Conservation (phyloP, 169 alveolate genomes). For the Plasmodium gaboni region DNA sequence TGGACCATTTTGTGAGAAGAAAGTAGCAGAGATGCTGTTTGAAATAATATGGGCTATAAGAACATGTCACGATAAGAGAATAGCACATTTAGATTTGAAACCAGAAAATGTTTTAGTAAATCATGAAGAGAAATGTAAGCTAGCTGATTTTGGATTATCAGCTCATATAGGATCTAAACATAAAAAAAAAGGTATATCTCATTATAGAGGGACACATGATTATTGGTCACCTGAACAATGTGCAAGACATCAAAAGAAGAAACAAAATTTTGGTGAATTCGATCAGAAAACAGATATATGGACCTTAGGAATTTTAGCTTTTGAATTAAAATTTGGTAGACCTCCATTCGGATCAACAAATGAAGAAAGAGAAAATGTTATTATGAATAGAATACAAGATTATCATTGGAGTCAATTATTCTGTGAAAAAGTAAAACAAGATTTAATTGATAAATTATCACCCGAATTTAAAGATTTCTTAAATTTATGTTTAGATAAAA, state of each 20-base stretch:
- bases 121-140: slow-evolving; percentile 85
- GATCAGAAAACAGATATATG: slow-evolving; percentile 89
- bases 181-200: slow-evolving; percentile 78
- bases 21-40: slow-evolving; percentile 85
- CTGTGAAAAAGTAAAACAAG: slow-evolving; percentile 69
- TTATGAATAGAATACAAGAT: slow-evolving; percentile 82
- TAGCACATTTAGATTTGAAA: slow-evolving; percentile 89
- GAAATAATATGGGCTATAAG: slow-evolving; percentile 91
- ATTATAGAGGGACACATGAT: slow-evolving; percentile 80
- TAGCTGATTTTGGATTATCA: slow-evolving; percentile 90
- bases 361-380: slow-evolving; percentile 78
- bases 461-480: slow-evolving; percentile 79
- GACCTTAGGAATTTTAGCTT: slow-evolving; percentile 89
- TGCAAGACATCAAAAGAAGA: slow-evolving; percentile 81
- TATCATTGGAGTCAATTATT: slow-evolving; percentile 79
- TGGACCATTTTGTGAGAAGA: slow-evolving; percentile 82
- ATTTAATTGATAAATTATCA: slow-evolving; percentile 75
- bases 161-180: slow-evolving; percentile 88
- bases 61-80: slow-evolving; percentile 90
- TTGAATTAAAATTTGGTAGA: slow-evolving; percentile 85
- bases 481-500: slow-evolving; percentile 84
- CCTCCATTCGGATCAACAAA: slow-evolving; percentile 88
- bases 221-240: slow-evolving; percentile 90
- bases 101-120: slow-evolving; percentile 89
- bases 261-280: slow-evolving; percentile 83